Evolutionary conservation across 148 eudicot species (phyloP).

Genomic region (Rhododendron henanense): DNA sequence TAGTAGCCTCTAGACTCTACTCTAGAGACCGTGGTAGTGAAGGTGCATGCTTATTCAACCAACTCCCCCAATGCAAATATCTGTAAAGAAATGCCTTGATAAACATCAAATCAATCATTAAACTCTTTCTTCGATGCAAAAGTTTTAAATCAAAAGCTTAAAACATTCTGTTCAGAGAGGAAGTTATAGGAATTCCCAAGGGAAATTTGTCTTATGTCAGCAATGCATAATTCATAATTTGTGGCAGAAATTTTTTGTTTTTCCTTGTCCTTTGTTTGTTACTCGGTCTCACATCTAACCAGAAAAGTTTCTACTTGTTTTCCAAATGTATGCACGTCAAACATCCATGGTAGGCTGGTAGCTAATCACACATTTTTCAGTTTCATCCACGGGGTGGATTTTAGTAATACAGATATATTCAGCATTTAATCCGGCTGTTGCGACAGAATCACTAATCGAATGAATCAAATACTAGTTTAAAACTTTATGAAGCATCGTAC

Average conservation of each 20-base stretch:
- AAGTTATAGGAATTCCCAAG: neutral
- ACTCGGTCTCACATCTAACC: neutral
- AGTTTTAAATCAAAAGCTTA: neutral
- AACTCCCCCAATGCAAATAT: neutral
- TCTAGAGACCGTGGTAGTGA: neutral
- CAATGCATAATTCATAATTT: neutral
- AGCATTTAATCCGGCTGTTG: neutral
- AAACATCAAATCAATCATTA: neutral
- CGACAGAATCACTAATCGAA: neutral
- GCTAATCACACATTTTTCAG: neutral
- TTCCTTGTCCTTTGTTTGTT: neutral
- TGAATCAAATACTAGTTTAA: neutral
- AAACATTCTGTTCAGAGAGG: neutral
- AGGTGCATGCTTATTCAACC: neutral
- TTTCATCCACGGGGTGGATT: neutral
- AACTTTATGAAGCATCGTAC: constrained; percentile 18
- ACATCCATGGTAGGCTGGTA: neutral
- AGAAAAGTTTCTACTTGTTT: neutral
- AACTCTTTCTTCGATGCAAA: neutral
- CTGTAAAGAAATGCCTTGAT: neutral
- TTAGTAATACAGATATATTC: neutral
- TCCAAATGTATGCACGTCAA: neutral
- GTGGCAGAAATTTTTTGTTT: neutral
- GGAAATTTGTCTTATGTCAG: neutral
- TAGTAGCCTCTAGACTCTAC: neutral